Evolutionary conservation across 2,329 filamentous ascomycete genomes (phyloP), one percentile per base, ranked within the genome.

Genomic region (Leptographium lundbergii): DNA sequence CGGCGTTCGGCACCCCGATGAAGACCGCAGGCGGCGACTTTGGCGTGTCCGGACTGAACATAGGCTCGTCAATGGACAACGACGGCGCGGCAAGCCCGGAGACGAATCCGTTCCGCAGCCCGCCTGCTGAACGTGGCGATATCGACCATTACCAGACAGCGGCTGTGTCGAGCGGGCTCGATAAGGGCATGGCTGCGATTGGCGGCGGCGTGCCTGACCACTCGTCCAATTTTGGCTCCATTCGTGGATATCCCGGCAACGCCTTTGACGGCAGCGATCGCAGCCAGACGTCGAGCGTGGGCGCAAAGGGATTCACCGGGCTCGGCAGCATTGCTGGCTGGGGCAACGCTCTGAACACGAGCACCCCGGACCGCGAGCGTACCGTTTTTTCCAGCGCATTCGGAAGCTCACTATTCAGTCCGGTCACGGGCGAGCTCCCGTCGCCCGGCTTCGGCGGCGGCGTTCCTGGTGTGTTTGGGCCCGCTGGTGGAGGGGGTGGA

Each of bases 51-150:
- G 81, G 81, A 65, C 76, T 80, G 66, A 81, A 72, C 72, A 77
- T 76, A 68, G 83, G 69, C 71, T 78, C 78, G 56, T 77, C 84
- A 55, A 78, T 82, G 45, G 79, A 83, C 51, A 77, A 77, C n/a
- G 77, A 85, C 63, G 88, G 90, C 60, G 87, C 88, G 0, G 82
- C 89, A 68, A 97, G 92, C 69, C 94, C 94, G 0, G 89, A 95
- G 67, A 97, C 94, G 3, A 99, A 99, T 68, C 94, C 94, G 1
- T 99, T 94, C 69, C 89, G 91, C 63, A 97, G 92, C 70, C 94
- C 94, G 2, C 84, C 88, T 9, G 88, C 86, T 45, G 87, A 91
- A 29, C 84, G 84, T 52, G 76, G 76, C 39, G 74, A 76, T 14
- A 76, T 79, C 9, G 74, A 74, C 56, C 68, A 72, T 14, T 76